Base-by-base conservation (phyloP, 768 basidiomycete genomes). In the Rhizopogon vinicolor region DNA sequence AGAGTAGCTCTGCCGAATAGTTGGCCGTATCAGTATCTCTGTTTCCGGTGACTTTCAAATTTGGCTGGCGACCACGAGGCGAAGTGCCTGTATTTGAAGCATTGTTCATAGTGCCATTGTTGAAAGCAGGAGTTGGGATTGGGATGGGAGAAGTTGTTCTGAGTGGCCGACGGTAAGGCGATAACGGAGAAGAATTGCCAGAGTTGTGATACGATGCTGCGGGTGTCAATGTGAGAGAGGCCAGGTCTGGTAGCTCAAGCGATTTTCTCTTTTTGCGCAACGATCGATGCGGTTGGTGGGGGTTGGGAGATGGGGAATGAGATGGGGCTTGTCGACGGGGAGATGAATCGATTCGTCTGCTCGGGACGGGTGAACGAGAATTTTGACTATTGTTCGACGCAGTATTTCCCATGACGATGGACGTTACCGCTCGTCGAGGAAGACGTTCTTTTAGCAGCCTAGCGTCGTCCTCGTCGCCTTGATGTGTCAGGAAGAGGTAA, bases 241-340 rank as follows among this genome's bases (percentile, higher is more conserved):
- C 79, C 62, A 91, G 83, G 74, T 89, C 88, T 52, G 88, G 88
- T 25, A 91, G 77, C 66, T 91, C 86, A 18, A 91, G 81, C 0
- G 85, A 87, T 65, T 78, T 82, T 71, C 87, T 88, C 76, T 85
- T 89, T 19, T 76, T 74, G 41, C 84, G 76, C 55, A 89, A 71
- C 43, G 86, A 86, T 33, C 75, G 74, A 67, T 87, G 85, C 1
- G 84, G 76, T 63, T 71, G 69, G 56, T 70, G 69, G 45, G 69
- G 65, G 42, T 67, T 67, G 1, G 80, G 77, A 40, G 77, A 76
- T 37, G 71, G 70, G 3, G 76, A 78, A 57, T 63, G 63, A 10
- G 70, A 62, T 41, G 52, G 60, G 35, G 53, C 33, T 33, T 62
- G 60, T 53, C 35, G 63, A 53, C 56, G 61, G 29, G 55, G 43